Conservation (phyloP, 2,329 filamentous ascomycete species). For the Fusarium guadeloupense region DNA sequence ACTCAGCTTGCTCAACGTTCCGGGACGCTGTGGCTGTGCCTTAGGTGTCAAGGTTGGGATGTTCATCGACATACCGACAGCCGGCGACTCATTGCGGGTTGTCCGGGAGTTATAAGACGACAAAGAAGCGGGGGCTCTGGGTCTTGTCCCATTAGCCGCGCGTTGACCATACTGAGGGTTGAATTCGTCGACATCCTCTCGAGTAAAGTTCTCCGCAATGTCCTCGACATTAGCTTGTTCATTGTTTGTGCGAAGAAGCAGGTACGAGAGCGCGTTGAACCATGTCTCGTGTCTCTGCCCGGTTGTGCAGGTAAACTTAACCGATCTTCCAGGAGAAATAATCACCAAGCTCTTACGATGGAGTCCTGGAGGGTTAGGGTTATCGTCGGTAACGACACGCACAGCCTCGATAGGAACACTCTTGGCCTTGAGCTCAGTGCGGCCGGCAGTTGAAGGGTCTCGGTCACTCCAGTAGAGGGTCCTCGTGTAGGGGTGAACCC, state of each 20-base stretch:
- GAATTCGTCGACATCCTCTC: constrained; percentile 79
- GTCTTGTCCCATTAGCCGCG: constrained; percentile 52
- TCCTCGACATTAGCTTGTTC: constrained; percentile 71
- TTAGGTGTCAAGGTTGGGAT: constrained; percentile 67
- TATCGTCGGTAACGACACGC: constrained; percentile 90
- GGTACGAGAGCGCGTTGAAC: constrained; percentile 96
- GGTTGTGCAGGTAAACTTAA: constrained; percentile 95
- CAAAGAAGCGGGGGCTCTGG: constrained; percentile 69
- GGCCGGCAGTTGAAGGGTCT: constrained; percentile 83
- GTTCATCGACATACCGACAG: constrained; percentile 58
- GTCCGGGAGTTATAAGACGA: constrained; percentile 83
- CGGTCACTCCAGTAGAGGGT: constrained; percentile 96
- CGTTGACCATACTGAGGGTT: constrained; percentile 69
- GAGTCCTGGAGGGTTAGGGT: constrained; percentile 91
- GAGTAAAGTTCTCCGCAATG: constrained; percentile 64
- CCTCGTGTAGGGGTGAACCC: constrained; percentile 97
- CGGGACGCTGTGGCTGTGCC: constrained; percentile 50
- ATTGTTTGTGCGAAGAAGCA: constrained; percentile 78
- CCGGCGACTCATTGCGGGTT: constrained; percentile 72
- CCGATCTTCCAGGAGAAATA: constrained; percentile 83
- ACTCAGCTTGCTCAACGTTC: constrained; percentile 67
- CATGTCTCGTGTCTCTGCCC: constrained; percentile 96
- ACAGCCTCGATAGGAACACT: constrained; percentile 94
- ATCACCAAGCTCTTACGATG: constrained; percentile 94
- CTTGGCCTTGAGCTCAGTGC: constrained; percentile 80